phyloP scores from a whole-genome alignment of 768 basidiomycete species.

The Phylloporus sp. region DNA sequence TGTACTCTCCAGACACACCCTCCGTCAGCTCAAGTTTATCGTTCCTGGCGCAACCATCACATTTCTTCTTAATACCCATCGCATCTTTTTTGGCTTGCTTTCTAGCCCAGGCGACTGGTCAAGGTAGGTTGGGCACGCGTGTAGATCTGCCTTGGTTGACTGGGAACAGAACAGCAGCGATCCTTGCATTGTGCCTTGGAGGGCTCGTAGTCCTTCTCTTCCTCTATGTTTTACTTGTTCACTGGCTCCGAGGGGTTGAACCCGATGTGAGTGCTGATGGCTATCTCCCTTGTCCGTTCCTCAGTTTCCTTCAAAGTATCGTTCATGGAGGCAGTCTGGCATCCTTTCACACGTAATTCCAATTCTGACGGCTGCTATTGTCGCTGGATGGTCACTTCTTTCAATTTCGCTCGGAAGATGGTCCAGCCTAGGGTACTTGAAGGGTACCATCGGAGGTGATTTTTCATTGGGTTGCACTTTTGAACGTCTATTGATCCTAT shows the following conservation, averaged over 20 bases:
- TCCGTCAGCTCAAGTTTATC: constrained; percentile 71
- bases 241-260: constrained; percentile 62
- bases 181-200: constrained; percentile 51
- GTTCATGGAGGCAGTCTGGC: constrained; percentile 69
- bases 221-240: constrained; percentile 64
- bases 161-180: constrained; percentile 46
- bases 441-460: constrained; percentile 61
- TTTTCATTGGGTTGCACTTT: neutral
- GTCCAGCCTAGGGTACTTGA: constrained; percentile 60
- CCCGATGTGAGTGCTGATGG: constrained; percentile 53
- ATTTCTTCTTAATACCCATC: constrained; percentile 55
- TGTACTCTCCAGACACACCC: constrained; percentile 45
- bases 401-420: constrained; percentile 63
- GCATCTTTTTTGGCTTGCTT: constrained; percentile 44
- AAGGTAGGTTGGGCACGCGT: constrained; percentile 34
- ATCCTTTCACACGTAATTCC: constrained; percentile 67
- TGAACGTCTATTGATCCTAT: constrained; percentile 1
- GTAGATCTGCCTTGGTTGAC: constrained; percentile 4
- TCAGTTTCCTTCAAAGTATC: constrained; percentile 47
- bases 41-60: constrained; percentile 65
- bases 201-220: constrained; percentile 65
- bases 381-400: constrained; percentile 64
- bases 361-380: constrained; percentile 63
- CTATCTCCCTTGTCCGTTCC: neutral
- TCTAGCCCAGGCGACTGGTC: constrained; percentile 44